Percentiles rank a stretch among this genome's conserved stretches.
Conservation (phyloP, 352 stramenopile genomes). For the Plasmopara halstedii region DNA sequence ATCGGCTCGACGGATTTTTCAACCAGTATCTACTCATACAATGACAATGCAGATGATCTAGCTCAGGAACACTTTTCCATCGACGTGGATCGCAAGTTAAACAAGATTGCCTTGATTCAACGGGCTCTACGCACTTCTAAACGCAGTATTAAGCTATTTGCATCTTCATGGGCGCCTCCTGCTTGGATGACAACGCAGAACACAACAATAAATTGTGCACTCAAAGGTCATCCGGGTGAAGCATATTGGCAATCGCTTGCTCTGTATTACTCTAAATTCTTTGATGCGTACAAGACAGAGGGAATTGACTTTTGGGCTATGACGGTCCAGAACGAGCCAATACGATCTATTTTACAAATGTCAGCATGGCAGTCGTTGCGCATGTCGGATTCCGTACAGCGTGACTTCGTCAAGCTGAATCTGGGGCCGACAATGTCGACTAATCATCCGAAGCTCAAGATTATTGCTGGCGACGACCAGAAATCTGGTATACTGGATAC, state of each 20-base stretch:
- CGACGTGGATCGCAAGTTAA: conserved; percentile 61
- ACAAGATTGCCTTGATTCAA: conserved; percentile 69
- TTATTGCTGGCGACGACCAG: conserved; percentile 82
- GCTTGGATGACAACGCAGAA: conserved; percentile 82
- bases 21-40: conserved; percentile 78
- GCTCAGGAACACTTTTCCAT: conserved; percentile 67
- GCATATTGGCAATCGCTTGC: conserved; percentile 68
- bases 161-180: conserved; percentile 81
- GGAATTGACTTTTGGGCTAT: conserved; percentile 76
- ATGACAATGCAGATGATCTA: conserved; percentile 70
- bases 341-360: conserved; percentile 32
- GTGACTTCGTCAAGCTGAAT: conserved; percentile 75
- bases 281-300: conserved; percentile 72
- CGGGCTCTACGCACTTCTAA: conserved; percentile 33
- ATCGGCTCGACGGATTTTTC: conserved; percentile 91
- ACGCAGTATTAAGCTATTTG: conserved; percentile 59
- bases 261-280: conserved; percentile 84
- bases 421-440: conserved; percentile 57
- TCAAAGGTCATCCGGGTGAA: conserved; percentile 53
- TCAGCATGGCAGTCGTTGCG: conserved; percentile 61
- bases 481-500: conserved; percentile 49
- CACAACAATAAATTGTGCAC: conserved; percentile 38
- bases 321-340: conserved; percentile 85
- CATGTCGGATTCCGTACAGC: conserved; percentile 34
- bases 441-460: conserved; percentile 71